phyloP scores from a whole-genome alignment of 2,329 filamentous ascomycete species.

The Pseudophaeomoniella oleicola region DNA sequence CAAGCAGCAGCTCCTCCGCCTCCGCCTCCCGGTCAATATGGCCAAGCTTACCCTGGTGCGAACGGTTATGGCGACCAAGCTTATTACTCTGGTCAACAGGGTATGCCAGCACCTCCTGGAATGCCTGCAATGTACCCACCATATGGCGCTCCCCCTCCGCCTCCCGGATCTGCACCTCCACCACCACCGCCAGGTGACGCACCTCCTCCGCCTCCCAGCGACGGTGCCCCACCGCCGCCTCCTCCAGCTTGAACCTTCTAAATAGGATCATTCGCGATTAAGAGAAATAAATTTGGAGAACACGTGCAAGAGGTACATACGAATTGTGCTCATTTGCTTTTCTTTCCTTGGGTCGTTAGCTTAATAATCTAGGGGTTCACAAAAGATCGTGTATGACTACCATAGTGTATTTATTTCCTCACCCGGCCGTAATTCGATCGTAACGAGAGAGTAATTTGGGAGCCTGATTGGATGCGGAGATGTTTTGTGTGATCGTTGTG shows the following conservation, averaged over 20 bases:
- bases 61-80: slow-evolving; percentile 9
- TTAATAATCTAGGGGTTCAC: too few relatives aligned
- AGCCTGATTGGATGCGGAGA: too few relatives aligned
- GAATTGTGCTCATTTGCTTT: too few relatives aligned
- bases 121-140: slow-evolving; percentile 52
- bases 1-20: slow-evolving; percentile 23
- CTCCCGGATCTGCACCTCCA: slow-evolving; percentile 33
- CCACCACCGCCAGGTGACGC: slow-evolving; percentile 34
- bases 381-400: too few relatives aligned
- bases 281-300: too few relatives aligned
- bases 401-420: too few relatives aligned
- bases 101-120: slow-evolving; percentile 40
- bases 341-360: too few relatives aligned
- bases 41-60: slow-evolving; percentile 39
- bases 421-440: too few relatives aligned
- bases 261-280: too few relatives aligned
- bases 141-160: slow-evolving; percentile 47
- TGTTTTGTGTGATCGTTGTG: too few relatives aligned
- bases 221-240: neutral
- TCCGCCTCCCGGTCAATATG: slow-evolving; percentile 23
- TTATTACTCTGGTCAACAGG: slow-evolving; percentile 20
- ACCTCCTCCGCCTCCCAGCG: slow-evolving; percentile 30
- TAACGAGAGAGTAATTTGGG: too few relatives aligned
- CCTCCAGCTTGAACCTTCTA: neutral
- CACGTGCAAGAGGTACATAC: too few relatives aligned